Evolutionary conservation across 371 early-diverging fungal genomes (phyloP), one percentile per base, ranked within the genome.

Genomic region (Dinochytrium kinnereticum): DNA sequence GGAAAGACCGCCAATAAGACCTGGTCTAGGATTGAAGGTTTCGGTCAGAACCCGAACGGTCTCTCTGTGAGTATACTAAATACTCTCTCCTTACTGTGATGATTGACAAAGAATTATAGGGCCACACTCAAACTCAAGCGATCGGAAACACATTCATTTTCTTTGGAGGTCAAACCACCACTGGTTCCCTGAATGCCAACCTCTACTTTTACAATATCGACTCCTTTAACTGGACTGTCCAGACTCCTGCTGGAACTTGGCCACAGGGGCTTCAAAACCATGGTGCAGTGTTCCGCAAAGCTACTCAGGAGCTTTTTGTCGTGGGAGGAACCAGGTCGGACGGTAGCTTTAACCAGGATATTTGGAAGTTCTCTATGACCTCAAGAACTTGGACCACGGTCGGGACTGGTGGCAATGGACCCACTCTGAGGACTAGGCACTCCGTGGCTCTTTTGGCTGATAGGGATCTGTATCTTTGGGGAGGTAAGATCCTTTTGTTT

Each of bases 141-240:
- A 13, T 13, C 57, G 24, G 21, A 44, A 61, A 50, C 51, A 26
- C 5, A 24, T 34, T 70, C n/a, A 31, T 70, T 5, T 51, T 67
- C 40, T 75, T 36, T 40, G 75, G 75, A 13, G 75, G 75, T 19
- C 75, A 75, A 49, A 65, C 30, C 19, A 24, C 10, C 13, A 44
- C 30, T 59, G 70, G 67, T 39, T 57, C 26, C 1, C 30, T 59
- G 28, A 70, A 53, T 36, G 7, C 5, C 26, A n/a, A n/a, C 33
- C 50, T 70, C 36, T 67, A 66, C 64, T 21, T 31, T 28, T 67
- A 70, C 30, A 33, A 51, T 31, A 33, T 44, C 34, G 75, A 75
- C 67, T 1, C 36, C 31, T 3, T 44, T 5, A 30, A 65, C 24
- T 75, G 66, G 66, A 30, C 39, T n/a, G 39, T 28, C 3, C 37